Conservation (phyloP, 2,329 filamentous ascomycete species). For the Tolypocladium album region DNA sequence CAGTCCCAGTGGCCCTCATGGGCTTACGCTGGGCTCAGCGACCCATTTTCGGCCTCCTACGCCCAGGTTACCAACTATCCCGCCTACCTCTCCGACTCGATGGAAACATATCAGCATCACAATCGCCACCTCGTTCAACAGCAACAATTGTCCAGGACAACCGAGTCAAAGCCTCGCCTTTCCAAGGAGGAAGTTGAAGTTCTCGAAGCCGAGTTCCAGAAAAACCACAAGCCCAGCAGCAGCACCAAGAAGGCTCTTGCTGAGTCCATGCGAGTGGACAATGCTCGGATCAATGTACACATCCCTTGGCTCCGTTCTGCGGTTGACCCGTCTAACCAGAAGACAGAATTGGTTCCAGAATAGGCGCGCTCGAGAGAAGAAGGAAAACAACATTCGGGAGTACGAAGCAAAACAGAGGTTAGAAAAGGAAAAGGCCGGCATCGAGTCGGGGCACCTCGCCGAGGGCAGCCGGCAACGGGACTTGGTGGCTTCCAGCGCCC, state of each 20-base stretch:
- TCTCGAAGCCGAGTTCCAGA: constrained; percentile 50
- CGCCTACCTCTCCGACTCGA: constrained; percentile 24
- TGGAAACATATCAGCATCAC: constrained; percentile 26
- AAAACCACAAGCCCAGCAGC: constrained; percentile 55
- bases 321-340: constrained; percentile 14
- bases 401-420: constrained; percentile 26
- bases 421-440: constrained; percentile 20
- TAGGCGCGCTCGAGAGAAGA: constrained; percentile 53
- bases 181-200: constrained; percentile 49
- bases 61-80: constrained; percentile 19
- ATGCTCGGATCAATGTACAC: constrained; percentile 52
- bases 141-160: constrained; percentile 27
- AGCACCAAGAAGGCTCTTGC: constrained; percentile 50
- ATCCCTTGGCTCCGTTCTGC: neutral
- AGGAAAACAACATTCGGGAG: constrained; percentile 43
- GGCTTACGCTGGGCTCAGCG: constrained; percentile 18
- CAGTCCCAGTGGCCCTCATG: constrained; percentile 25
- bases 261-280: constrained; percentile 50
- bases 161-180: constrained; percentile 40
- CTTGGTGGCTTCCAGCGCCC: constrained; percentile 29
- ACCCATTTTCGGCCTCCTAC: constrained; percentile 18
- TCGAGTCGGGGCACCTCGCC: constrained; percentile 13
- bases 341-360: constrained; percentile 60
- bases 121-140: constrained; percentile 22
- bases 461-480: constrained; percentile 20